Conservation (phyloP, 2,329 filamentous ascomycete species). For the Tolypocladium pustulatum region DNA sequence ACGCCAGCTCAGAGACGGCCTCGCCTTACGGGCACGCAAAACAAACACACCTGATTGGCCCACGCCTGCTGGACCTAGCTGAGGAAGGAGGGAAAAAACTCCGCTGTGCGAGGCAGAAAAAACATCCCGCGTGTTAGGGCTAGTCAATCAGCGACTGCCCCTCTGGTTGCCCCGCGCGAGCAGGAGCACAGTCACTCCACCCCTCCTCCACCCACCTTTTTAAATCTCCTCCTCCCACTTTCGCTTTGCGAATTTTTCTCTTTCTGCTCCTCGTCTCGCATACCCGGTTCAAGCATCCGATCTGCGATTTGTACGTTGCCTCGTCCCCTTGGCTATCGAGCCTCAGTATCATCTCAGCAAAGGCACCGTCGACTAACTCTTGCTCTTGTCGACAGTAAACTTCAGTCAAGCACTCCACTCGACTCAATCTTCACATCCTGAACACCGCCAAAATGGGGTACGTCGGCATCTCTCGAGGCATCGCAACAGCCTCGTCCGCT, state of each 20-base stretch:
- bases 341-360: neutral
- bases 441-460: constrained; percentile 26
- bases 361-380: constrained; percentile 2
- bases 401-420: constrained; percentile 5
- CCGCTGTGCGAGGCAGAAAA: constrained; percentile 11
- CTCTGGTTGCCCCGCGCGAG: constrained; percentile 24
- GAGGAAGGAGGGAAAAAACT: constrained; percentile 6
- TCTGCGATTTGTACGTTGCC: constrained; percentile 26
- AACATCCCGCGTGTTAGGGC: constrained; percentile 24
- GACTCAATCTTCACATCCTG: constrained; percentile 1
- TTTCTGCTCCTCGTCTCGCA: constrained; percentile 31
- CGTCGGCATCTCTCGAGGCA: constrained; percentile 3
- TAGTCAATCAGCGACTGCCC: constrained; percentile 9
- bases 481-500: neutral
- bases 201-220: constrained; percentile 19
- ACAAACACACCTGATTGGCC: constrained; percentile 5
- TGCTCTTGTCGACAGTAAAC: constrained; percentile 4
- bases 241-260: constrained; percentile 22
- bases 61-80: constrained; percentile 1
- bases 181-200: constrained; percentile 16
- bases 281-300: constrained; percentile 34
- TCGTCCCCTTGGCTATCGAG: constrained; percentile 2
- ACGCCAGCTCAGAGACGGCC: neutral
- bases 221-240: constrained; percentile 28
- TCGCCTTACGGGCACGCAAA: neutral